phyloP scores from a whole-genome alignment of 768 basidiomycete genomes.

The Agrocybe praecox region DNA sequence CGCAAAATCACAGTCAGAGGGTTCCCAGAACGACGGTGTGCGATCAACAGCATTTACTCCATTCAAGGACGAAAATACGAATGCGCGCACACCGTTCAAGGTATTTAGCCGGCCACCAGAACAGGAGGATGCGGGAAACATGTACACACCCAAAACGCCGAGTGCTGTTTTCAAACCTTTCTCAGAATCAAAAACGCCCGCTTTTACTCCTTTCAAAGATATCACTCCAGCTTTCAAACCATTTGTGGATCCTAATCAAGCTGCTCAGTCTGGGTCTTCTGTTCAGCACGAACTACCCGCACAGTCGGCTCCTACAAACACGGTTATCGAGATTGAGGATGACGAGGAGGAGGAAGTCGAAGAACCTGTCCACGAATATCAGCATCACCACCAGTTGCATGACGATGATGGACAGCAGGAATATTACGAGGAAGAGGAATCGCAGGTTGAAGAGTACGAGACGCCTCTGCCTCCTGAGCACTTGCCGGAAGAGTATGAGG shows the following conservation, averaged over 20 bases:
- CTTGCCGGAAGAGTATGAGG: conserved; percentile 35
- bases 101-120: conserved; percentile 79
- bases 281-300: conserved; percentile 15
- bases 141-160: conserved; percentile 50
- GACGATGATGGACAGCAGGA: conserved; percentile 31
- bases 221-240: conserved; percentile 28
- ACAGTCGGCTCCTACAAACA: conserved; percentile 21
- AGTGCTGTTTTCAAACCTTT: conserved; percentile 43
- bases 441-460: conserved; percentile 33
- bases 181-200: conserved; percentile 33
- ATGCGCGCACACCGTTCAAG: conserved; percentile 53
- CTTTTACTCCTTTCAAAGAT: conserved; percentile 41
- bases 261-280: conserved; percentile 16
- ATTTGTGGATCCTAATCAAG: conserved; percentile 27
- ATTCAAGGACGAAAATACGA: conserved; percentile 44
- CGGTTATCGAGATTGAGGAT: conserved; percentile 29
- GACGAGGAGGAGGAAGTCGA: conserved; percentile 34
- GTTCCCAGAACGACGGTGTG: conserved; percentile 20
- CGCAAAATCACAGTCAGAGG: conserved; percentile 44
- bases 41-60: conserved; percentile 36
- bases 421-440: conserved; percentile 31
- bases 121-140: conserved; percentile 36
- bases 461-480: conserved; percentile 28
- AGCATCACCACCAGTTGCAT: conserved; percentile 25
- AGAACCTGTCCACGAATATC: conserved; percentile 25